Evolutionary conservation across 371 early-diverging fungal species (phyloP), one percentile per base, ranked within the genome.

Genomic region (Mortierella sp.): DNA sequence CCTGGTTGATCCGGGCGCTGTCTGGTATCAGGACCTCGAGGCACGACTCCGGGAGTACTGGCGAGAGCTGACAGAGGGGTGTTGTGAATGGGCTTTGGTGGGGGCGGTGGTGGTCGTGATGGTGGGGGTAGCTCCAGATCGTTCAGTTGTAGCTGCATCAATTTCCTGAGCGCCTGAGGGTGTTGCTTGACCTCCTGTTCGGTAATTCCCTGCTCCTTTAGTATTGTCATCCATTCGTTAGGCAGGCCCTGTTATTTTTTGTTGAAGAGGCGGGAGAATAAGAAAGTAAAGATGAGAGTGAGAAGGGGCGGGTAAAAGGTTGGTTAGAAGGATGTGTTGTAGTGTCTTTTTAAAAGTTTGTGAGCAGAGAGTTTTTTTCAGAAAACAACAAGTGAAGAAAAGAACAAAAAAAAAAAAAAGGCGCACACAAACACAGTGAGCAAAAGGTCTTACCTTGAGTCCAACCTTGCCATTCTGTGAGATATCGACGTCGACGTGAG

Each of bases 401-500:
- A 58, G 58, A 70, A 70, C 28, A 60, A 10, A 11, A 45, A 55
- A 70, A 34, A 50, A 21, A 7, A 60, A 38, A 71, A 47, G 21
- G 45, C 6, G 28, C 31, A 55, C 26, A n/a, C 16, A 48, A 44
- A 73, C 44, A 42, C 38, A 21, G 47, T 26, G 63, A 50, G 60
- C 42, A 78, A 78, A 72, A 38, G 70, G 48, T 65, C 28, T 82
- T 83, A 84, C 88, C 79, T 88, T 89, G 71, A 81, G 85, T 1
- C 90, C 90, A 21, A 83, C 92, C 77, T 75, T 91, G 88, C 84
- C 84, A 50, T 16, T 71, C 55, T 58, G 65, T 16, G 84, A 75
- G 55, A 81, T 75, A 57, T 92, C 91, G 60, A 92, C 87, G 75
- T 92, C 89, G 58, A 94, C 93, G 80, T 93, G 93, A 10, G 93